Evolutionary conservation across 768 basidiomycete species (phyloP).

Genomic region (Lactarius sanguifluus): DNA sequence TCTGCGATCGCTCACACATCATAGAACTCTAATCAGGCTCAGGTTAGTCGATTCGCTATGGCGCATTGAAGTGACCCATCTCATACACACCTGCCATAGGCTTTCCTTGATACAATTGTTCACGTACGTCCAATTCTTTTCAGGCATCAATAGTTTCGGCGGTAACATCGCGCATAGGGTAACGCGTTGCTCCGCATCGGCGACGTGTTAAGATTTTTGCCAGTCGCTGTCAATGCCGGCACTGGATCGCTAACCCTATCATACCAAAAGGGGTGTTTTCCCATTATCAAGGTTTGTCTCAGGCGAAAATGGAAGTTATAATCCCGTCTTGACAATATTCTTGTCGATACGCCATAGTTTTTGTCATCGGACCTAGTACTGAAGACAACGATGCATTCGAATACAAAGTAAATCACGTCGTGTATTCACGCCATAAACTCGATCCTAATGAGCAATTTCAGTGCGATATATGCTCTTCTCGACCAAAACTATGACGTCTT

Average conservation of each 20-base stretch:
- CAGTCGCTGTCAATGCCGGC: constrained; percentile 30
- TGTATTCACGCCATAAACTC: neutral
- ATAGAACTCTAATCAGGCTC: constrained; percentile 34
- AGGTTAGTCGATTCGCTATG: constrained; percentile 30
- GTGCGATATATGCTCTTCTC: constrained; percentile 33
- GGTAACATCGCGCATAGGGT: constrained; percentile 25
- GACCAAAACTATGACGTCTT: constrained; percentile 35
- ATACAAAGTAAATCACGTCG: constrained; percentile 33
- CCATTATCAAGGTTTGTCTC: constrained; percentile 34
- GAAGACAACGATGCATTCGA: constrained; percentile 36
- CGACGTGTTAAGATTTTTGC: constrained; percentile 34
- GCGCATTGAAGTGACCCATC: neutral
- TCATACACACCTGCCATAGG: constrained; percentile 23
- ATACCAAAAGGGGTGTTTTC: constrained; percentile 38
- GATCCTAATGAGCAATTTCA: constrained; percentile 8
- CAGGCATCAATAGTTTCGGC: neutral
- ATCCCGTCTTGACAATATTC: neutral
- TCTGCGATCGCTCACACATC: neutral
- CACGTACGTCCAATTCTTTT: constrained; percentile 28
- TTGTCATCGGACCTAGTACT: constrained; percentile 36
- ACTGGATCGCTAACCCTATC: constrained; percentile 28
- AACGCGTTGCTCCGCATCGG: constrained; percentile 36
- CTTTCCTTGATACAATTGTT: constrained; percentile 33
- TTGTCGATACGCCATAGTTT: constrained; percentile 30
- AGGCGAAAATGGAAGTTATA: neutral